Evolutionary conservation across 768 basidiomycete genomes (phyloP), one percentile per base, ranked within the genome.

Genomic region (Leccinellum albellum): DNA sequence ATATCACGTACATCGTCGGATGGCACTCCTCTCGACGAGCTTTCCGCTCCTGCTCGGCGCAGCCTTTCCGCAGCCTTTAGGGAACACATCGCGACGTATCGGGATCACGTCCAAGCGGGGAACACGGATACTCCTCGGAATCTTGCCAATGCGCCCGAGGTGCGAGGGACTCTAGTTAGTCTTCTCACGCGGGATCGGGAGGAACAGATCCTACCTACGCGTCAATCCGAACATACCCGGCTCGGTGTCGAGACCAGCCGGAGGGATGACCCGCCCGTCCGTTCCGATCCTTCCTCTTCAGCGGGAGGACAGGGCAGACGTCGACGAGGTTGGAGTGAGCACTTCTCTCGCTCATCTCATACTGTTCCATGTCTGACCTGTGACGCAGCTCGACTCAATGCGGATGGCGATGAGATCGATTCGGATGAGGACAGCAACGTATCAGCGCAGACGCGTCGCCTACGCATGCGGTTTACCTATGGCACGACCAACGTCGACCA

Each of bases 321-420:
- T 20, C 65, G 69, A 56, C 64, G 73, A 53, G 72, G 73, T 50
- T 71, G 73, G 71, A 66, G 68, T 73, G 57, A 53, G 72, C 53
- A 21, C 46, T 47, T 12, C 61, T 56, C 37, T 45, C 8, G 13
- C 23, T 23, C n/a, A 20, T 50, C 20, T 20, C 2, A 2, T 23
- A 9, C 31, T 13, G 13, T 53, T 58, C 49, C 32, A 31, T 50
- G 31, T 60, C 55, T 67, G 46, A 61, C 53, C 23, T 14, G 6
- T 13, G 49, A 10, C 42, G 17, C 59, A 79, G 76, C 74, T 13
- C 69, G 70, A 33, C 61, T 78, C 3, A 70, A 76, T 59, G 71
- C 78, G 2, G 83, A 87, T 64, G 86, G 87, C 1, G 81, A 87
- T 58, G 84, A 86, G 65, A 79, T 87, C 55, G 75, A 83, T 3